A percentile compares a stretch with the other conserved stretches of the same genome.
Conservation (phyloP, 202 grass and related monocot genomes). For the Hordeum pubiflorum region DNA sequence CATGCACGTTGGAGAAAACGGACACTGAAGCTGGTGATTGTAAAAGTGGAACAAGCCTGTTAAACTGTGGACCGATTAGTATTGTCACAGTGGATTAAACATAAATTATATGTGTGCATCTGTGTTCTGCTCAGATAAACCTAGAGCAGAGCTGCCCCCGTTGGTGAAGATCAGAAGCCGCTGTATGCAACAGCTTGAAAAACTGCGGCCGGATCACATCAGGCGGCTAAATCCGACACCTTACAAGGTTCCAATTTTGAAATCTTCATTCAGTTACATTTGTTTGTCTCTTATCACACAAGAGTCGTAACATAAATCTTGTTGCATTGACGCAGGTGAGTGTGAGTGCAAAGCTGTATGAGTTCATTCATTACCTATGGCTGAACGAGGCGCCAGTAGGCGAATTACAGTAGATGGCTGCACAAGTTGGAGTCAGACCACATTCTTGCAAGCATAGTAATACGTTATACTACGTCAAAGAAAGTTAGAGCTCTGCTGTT, state of each 20-base stretch:
- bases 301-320: background rate
- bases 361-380: conserved; percentile 96
- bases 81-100: background rate
- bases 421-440: conserved; percentile 25
- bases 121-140: conserved; percentile 41
- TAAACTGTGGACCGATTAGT: background rate
- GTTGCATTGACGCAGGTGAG: conserved; percentile 55
- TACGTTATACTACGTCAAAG: conserved; percentile 17
- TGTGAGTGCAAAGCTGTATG: conserved; percentile 78
- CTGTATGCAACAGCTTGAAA: conserved; percentile 87
- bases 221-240: conserved; percentile 92
- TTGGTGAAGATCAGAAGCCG: conserved; percentile 66
- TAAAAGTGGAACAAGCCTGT: background rate
- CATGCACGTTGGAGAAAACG: background rate
- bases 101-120: background rate
- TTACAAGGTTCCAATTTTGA: conserved; percentile 59
- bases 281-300: background rate
- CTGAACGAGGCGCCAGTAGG: conserved; percentile 87
- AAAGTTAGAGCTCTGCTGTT: conserved; percentile 4
- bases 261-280: background rate
- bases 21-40: background rate
- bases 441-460: conserved; percentile 36
- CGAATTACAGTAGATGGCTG: conserved; percentile 57
- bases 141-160: conserved; percentile 67
- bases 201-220: conserved; percentile 83